These are phyloP conservation scores for Thraustotheca clavata DNA, from an alignment of 352 stramenopile genomes.

Conservation along the genomic window DNA sequence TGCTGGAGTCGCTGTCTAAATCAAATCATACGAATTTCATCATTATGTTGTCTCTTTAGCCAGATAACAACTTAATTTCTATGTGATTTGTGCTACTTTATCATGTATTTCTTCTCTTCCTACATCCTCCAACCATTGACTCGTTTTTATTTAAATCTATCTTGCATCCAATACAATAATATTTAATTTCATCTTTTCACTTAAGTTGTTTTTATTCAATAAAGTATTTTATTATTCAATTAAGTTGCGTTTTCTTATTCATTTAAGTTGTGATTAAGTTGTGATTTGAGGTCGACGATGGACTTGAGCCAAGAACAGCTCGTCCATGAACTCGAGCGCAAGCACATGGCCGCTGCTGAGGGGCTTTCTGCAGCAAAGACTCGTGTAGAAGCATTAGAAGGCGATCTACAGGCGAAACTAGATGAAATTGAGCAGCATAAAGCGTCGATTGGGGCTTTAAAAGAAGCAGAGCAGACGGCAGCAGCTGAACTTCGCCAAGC, in stretches of 20 bases:
- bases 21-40: not conserved
- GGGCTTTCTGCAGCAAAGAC: constrained; percentile 48
- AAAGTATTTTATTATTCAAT: too few relatives aligned
- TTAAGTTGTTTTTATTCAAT: too few relatives aligned
- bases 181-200: too few relatives aligned
- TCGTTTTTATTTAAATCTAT: not conserved
- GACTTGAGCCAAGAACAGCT: constrained; percentile 43
- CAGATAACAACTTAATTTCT: not conserved
- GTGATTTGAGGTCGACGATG: constrained; percentile 13
- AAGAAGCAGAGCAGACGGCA: constrained; percentile 24
- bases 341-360: constrained; percentile 50
- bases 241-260: too few relatives aligned
- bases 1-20: constrained; percentile 17
- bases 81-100: not conserved
- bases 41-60: not conserved
- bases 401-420: constrained; percentile 30
- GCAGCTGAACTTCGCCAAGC: constrained; percentile 30
- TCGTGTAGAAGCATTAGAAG: constrained; percentile 39
- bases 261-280: not conserved
- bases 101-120: not conserved
- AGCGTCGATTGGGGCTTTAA: constrained; percentile 24
- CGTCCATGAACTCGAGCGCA: constrained; percentile 66
- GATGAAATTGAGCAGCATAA: constrained; percentile 27
- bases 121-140: too few relatives aligned
- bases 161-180: not conserved